Evolutionary conservation across 2,329 filamentous ascomycete species (phyloP).

Genomic region (Chrysoporthe austroafricana): DNA sequence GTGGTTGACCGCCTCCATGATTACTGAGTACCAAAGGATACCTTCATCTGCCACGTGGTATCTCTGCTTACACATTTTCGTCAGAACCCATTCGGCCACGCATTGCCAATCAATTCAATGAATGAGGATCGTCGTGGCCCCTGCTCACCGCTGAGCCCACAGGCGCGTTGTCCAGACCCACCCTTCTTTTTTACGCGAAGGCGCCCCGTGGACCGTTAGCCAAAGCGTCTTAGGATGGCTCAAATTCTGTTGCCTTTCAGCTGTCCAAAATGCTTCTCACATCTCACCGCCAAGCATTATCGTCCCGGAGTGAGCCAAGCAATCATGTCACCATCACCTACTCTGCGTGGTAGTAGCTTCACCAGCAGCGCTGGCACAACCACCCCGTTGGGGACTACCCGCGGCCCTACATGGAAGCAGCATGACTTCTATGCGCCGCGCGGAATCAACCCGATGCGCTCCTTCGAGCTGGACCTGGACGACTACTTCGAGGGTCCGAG

Average conservation of each 20-base stretch:
- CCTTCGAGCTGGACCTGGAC: slow-evolving; percentile 49
- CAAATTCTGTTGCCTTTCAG: neutral
- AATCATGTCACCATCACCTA: slow-evolving; percentile 7
- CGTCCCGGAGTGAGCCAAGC: neutral
- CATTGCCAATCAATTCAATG: neutral
- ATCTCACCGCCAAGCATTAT: neutral
- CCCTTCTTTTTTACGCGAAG: slow-evolving; percentile 8
- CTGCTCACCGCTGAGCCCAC: slow-evolving; percentile 18
- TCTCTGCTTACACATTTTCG: neutral
- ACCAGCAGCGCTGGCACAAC: slow-evolving; percentile 7
- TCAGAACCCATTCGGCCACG: neutral
- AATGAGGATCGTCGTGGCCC: slow-evolving; percentile 13
- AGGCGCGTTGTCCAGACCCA: slow-evolving; percentile 15
- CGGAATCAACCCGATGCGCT: slow-evolving; percentile 6
- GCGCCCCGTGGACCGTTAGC: neutral
- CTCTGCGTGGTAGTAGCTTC: slow-evolving; percentile 5
- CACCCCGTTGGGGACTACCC: neutral
- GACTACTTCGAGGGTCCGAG: slow-evolving; percentile 70
- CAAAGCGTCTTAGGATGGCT: slow-evolving; percentile 4
- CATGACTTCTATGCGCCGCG: slow-evolving; percentile 14
- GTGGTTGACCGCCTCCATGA: slow-evolving; percentile 3
- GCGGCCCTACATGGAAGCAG: slow-evolving; percentile 13
- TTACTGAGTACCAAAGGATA: neutral
- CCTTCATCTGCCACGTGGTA: slow-evolving; percentile 9
- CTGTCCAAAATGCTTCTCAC: neutral